Evolutionary conservation across 345 rosid species (phyloP).

Genomic region (Gossypium ekmanianum): DNA sequence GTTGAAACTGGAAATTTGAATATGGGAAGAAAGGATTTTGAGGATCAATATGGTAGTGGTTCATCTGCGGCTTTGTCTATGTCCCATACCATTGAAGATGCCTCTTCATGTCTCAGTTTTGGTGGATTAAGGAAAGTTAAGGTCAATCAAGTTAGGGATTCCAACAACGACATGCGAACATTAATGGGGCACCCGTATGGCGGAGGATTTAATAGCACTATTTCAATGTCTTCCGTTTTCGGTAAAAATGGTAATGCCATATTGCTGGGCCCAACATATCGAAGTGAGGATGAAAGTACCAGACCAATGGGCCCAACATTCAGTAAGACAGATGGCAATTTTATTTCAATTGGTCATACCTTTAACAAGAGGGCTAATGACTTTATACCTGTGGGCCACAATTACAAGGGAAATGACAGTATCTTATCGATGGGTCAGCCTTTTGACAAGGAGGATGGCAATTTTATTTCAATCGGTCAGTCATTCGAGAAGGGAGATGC

Average conservation of each 20-base stretch:
- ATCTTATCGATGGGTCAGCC: slow-evolving; percentile 32
- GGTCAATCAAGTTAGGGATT: slow-evolving; percentile 48
- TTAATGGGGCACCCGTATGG: slow-evolving; percentile 29
- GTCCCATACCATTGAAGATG: slow-evolving; percentile 39
- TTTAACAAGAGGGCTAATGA: slow-evolving; percentile 26
- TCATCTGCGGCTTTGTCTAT: slow-evolving; percentile 37
- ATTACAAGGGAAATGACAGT: slow-evolving; percentile 28
- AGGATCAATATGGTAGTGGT: slow-evolving; percentile 34
- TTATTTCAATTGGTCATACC: slow-evolving; percentile 27
- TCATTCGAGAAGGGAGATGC: slow-evolving; percentile 33
- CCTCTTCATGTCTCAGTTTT: slow-evolving; percentile 34
- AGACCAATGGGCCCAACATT: slow-evolving; percentile 24
- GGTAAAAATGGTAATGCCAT: slow-evolving; percentile 23
- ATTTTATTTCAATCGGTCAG: slow-evolving; percentile 37
- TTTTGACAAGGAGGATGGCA: slow-evolving; percentile 32
- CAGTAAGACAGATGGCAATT: slow-evolving; percentile 22
- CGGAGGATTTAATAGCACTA: slow-evolving; percentile 24
- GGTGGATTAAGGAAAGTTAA: slow-evolving; percentile 51
- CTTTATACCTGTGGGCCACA: slow-evolving; percentile 33
- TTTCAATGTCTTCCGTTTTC: slow-evolving; percentile 26
- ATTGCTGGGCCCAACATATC: slow-evolving; percentile 25
- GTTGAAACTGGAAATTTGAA: slow-evolving; percentile 31
- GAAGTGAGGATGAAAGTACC: slow-evolving; percentile 18
- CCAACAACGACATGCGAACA: slow-evolving; percentile 29
- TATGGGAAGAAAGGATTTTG: slow-evolving; percentile 36